Evolutionary conservation across 257 asterid genomes (phyloP).

Genomic region (Solanum paucissectum): DNA sequence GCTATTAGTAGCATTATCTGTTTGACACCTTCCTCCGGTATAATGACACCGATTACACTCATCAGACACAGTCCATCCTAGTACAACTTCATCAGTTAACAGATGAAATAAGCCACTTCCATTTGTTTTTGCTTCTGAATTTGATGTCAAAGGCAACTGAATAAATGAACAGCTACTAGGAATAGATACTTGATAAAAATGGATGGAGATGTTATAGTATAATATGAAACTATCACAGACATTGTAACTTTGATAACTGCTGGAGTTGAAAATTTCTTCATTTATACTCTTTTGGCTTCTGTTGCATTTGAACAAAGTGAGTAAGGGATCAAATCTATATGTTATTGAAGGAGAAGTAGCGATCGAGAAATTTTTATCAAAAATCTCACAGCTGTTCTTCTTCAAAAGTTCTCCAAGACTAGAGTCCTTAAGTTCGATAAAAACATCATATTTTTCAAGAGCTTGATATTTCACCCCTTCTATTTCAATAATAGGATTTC

Average conservation of each 20-base stretch:
- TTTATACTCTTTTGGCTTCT: neutral
- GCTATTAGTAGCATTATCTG: neutral
- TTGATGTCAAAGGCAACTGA: neutral
- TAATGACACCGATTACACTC: neutral
- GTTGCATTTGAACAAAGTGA: slow-evolving; percentile 1
- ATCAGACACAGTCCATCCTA: slow-evolving; percentile 6
- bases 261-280: neutral
- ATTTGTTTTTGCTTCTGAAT: neutral
- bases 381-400: neutral
- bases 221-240: neutral
- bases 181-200: neutral
- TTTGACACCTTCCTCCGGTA: neutral
- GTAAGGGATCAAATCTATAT: neutral
- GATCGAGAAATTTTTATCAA: neutral
- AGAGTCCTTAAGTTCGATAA: neutral
- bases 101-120: neutral
- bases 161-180: neutral
- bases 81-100: neutral
- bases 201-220: neutral
- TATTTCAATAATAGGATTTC: neutral
- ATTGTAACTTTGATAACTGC: neutral
- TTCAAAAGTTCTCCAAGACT: neutral
- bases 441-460: fast-evolving
- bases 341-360: neutral
- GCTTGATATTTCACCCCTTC: neutral